Conservation (phyloP, 495 filamentous ascomycete species). For the Tirmania nivea region DNA sequence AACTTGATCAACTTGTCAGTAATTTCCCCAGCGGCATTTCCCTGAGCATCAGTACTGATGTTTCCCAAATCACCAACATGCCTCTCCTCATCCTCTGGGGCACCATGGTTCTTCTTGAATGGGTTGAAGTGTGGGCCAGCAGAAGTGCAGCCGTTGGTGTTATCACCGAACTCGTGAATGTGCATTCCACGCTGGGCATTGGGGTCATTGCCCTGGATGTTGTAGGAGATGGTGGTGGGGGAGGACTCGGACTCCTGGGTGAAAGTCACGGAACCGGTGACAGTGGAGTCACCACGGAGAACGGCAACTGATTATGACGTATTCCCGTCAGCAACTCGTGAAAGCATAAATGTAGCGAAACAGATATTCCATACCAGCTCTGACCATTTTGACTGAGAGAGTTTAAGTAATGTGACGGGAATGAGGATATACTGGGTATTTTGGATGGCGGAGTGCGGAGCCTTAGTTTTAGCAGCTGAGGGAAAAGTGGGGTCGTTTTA, state of each 20-base stretch:
- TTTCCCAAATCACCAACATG: slow-evolving; percentile 96
- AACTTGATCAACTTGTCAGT: slow-evolving; percentile 70
- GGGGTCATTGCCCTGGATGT: slow-evolving; percentile 79
- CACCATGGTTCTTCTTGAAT: slow-evolving; percentile 72
- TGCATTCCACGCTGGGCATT: slow-evolving; percentile 95
- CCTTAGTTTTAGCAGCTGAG: too few relatives aligned
- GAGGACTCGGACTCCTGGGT: slow-evolving; percentile 64
- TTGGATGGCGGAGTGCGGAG: background rate
- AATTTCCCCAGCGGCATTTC: slow-evolving; percentile 57
- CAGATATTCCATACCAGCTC: slow-evolving; percentile 51
- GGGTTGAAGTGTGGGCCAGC: slow-evolving; percentile 99
- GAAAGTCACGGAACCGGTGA: slow-evolving; percentile 82
- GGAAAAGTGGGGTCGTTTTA: too few relatives aligned
- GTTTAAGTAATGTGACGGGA: slow-evolving; percentile 12
- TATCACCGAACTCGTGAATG: slow-evolving; percentile 97
- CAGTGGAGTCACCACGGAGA: slow-evolving; percentile 87
- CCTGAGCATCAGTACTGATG: slow-evolving; percentile 80
- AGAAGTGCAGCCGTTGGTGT: slow-evolving; percentile 98
- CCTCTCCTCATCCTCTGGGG: slow-evolving; percentile 55
- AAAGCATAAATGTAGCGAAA: too few relatives aligned
- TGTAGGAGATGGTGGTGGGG: slow-evolving; percentile 70
- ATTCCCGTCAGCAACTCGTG: too few relatives aligned
- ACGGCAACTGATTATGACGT: slow-evolving; percentile 50
- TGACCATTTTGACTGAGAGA: slow-evolving; percentile 58
- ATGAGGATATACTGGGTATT: slow-evolving; percentile 1